Conservation (phyloP, 2,329 filamentous ascomycete genomes). For the Diaporthe vexans region DNA sequence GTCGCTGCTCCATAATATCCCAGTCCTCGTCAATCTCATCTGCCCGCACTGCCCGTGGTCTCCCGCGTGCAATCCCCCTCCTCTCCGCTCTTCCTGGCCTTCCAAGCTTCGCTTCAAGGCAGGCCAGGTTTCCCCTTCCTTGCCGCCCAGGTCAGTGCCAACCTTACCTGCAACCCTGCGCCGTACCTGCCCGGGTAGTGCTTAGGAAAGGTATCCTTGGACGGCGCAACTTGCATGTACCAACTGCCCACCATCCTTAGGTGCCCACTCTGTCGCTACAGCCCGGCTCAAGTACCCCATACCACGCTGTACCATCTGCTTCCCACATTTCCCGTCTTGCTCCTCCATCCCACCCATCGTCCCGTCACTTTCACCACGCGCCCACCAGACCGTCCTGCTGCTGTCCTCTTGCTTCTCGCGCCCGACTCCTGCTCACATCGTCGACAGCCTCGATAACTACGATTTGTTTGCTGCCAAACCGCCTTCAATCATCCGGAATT, state of each 20-base stretch:
- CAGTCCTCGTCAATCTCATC: slow-evolving; percentile 29
- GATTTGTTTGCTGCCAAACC: slow-evolving; percentile 4
- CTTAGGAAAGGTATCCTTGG: slow-evolving; percentile 32
- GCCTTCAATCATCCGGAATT: slow-evolving; percentile 25
- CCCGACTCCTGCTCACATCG: neutral
- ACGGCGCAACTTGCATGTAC: slow-evolving; percentile 24
- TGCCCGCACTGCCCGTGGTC: slow-evolving; percentile 15
- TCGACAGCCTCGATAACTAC: neutral
- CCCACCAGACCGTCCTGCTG: slow-evolving; percentile 41
- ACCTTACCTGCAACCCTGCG: slow-evolving; percentile 33
- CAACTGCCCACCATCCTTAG: slow-evolving; percentile 23
- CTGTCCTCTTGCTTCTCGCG: slow-evolving; percentile 39
- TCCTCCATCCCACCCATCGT: slow-evolving; percentile 31
- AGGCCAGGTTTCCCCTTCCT: slow-evolving; percentile 26
- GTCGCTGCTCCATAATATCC: slow-evolving; percentile 27
- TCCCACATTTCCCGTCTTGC: slow-evolving; percentile 28
- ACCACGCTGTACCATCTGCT: slow-evolving; percentile 39
- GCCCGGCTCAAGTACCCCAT: slow-evolving; percentile 40
- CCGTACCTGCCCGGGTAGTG: slow-evolving; percentile 24
- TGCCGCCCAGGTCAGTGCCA: slow-evolving; percentile 37
- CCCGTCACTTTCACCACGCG: slow-evolving; percentile 26
- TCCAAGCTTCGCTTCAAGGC: slow-evolving; percentile 29
- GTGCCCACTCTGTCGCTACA: slow-evolving; percentile 35
- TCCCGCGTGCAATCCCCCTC: slow-evolving; percentile 13
- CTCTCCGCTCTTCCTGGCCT: slow-evolving; percentile 15